These are phyloP conservation scores for Cordyceps sp. DNA, from an alignment of 2,329 filamentous ascomycete genomes.

Conservation along the genomic window DNA sequence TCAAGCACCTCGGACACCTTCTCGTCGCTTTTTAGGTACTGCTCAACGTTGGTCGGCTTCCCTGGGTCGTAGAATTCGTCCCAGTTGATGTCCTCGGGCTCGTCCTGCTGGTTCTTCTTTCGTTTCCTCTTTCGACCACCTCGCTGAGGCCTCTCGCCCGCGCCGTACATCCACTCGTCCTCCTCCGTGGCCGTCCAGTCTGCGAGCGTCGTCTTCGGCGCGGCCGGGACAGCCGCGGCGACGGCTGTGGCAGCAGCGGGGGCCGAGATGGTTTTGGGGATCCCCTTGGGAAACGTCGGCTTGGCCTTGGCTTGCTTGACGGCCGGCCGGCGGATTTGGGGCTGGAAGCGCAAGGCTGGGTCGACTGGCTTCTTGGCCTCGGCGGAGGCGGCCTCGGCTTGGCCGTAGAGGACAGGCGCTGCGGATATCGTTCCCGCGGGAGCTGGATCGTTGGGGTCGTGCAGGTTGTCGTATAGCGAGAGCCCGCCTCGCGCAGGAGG, in stretches of 20 bases:
- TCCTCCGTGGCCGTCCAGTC: constrained; percentile 67
- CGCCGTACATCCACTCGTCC: constrained; percentile 62
- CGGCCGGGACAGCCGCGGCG: constrained; percentile 11
- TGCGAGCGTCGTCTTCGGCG: constrained; percentile 52
- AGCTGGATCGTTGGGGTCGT: constrained; percentile 39
- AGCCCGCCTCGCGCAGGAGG: constrained; percentile 31
- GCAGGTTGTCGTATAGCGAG: constrained; percentile 73
- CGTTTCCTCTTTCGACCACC: constrained; percentile 69
- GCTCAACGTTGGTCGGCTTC: constrained; percentile 67
- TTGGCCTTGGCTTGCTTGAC: constrained; percentile 42
- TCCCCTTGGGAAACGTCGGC: constrained; percentile 33
- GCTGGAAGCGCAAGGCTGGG: constrained; percentile 65
- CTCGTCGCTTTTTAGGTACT: constrained; percentile 74
- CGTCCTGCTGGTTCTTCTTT: constrained; percentile 47
- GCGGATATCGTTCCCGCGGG: constrained; percentile 54
- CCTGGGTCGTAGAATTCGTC: constrained; percentile 81
- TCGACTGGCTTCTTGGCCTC: constrained; percentile 43
- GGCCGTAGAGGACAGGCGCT: constrained; percentile 56
- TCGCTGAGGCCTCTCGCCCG: constrained; percentile 49
- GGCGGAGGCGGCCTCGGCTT: constrained; percentile 26
- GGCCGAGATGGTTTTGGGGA: constrained; percentile 9
- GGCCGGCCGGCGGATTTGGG: constrained; percentile 58
- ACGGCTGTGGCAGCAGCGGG: constrained; percentile 10
- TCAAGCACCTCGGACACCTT: constrained; percentile 63
- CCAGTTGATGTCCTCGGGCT: constrained; percentile 57